Evolutionary conservation across 1,284 basidiomycete species (phyloP).

Genomic region (Cystobasidium pallidum): DNA sequence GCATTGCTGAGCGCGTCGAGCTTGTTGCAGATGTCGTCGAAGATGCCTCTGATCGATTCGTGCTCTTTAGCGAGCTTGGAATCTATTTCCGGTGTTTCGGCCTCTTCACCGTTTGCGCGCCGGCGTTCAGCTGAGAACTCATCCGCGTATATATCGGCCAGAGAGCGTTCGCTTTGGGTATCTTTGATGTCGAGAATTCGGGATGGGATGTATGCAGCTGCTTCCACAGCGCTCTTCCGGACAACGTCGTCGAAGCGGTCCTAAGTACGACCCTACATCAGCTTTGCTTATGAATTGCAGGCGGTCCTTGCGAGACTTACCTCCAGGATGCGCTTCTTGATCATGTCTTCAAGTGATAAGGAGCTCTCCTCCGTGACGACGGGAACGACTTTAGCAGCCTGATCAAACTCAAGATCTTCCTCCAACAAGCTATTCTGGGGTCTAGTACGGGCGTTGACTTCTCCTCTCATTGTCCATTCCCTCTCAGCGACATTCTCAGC

Average conservation of each 20-base stretch:
- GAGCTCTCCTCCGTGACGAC: constrained; percentile 88
- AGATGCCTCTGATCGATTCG: constrained; percentile 76
- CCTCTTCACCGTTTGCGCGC: constrained; percentile 57
- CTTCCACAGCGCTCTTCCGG: constrained; percentile 73
- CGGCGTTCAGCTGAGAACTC: constrained; percentile 70
- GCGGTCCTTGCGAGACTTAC: constrained; percentile 55
- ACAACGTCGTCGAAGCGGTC: constrained; percentile 87
- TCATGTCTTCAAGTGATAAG: constrained; percentile 80
- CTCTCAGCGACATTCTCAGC: constrained; percentile 63
- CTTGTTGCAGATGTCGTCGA: constrained; percentile 85
- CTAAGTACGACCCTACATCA: constrained; percentile 50
- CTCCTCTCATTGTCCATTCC: constrained; percentile 93
- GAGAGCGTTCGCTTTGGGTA: constrained; percentile 79
- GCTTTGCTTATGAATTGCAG: too few relatives aligned
- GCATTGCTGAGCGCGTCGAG: constrained; percentile 92
- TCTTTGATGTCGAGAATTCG: constrained; percentile 88
- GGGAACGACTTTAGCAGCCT: constrained; percentile 79
- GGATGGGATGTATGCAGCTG: constrained; percentile 87
- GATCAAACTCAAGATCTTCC: constrained; percentile 94
- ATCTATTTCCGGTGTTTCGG: constrained; percentile 73
- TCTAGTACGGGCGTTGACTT: constrained; percentile 77
- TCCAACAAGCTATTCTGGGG: constrained; percentile 91
- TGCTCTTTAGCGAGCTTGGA: constrained; percentile 88
- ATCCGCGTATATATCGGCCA: constrained; percentile 95
- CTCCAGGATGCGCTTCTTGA: constrained; percentile 87